Evolutionary conservation across 164 flowering plant species (phyloP).

Genomic region (Vitis amurensis): DNA sequence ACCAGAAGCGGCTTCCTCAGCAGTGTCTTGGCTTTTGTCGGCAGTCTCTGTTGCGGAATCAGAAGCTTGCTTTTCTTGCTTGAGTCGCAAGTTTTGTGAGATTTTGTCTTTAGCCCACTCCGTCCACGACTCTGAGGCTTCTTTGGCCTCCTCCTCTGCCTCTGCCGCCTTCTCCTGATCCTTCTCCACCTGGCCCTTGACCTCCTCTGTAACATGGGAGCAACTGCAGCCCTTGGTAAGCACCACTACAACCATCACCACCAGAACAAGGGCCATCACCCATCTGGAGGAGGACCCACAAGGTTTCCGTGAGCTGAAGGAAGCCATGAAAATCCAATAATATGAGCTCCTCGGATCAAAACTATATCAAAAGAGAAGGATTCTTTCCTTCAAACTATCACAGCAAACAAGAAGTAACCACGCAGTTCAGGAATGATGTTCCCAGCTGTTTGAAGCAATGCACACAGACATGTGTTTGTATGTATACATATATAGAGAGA

Average conservation of each 20-base stretch:
- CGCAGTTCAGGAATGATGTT: no score
- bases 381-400: no score
- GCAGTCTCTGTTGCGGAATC: background rate
- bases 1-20: slow-evolving; percentile 30
- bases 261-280: background rate
- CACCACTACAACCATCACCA: slow-evolving; percentile 2
- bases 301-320: no score
- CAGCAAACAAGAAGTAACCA: no score
- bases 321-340: slow-evolving; percentile 9
- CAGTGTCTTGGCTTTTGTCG: slow-evolving; percentile 7
- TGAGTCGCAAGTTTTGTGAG: slow-evolving; percentile 21
- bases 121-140: slow-evolving; percentile 43
- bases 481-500: no score
- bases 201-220: slow-evolving; percentile 4
- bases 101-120: slow-evolving; percentile 60
- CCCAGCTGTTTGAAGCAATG: no score
- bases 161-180: slow-evolving; percentile 14
- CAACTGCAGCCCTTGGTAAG: background rate
- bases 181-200: slow-evolving; percentile 10
- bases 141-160: slow-evolving; percentile 20
- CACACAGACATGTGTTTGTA: no score
- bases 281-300: background rate
- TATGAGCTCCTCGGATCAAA: background rate
- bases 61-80: background rate
- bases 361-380: no score